A percentile compares a stretch with the other conserved stretches of the same genome.
These are phyloP conservation scores for Teratosphaeria gauchensis DNA, from an alignment of 2,329 filamentous ascomycete species.

Conservation along the genomic window DNA sequence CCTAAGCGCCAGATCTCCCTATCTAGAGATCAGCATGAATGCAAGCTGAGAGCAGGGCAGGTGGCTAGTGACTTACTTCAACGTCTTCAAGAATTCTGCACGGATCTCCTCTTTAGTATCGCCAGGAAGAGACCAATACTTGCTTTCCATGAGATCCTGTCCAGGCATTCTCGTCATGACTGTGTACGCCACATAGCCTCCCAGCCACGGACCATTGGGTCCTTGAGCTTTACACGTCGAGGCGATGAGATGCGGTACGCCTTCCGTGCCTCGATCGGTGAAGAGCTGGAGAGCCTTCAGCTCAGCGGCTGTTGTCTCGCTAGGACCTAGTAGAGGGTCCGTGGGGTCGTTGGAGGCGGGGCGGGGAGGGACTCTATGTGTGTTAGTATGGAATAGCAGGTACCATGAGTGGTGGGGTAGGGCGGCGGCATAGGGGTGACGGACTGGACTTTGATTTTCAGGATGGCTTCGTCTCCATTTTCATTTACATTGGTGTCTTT, in stretches of 20 bases:
- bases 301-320: conserved; percentile 18
- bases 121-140: conserved; percentile 20
- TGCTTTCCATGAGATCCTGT: conserved; percentile 17
- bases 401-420: background rate
- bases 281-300: conserved; percentile 18
- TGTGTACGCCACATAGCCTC: conserved; percentile 20
- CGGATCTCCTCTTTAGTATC: conserved; percentile 13
- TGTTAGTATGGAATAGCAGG: background rate
- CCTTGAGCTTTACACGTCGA: conserved; percentile 13
- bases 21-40: background rate
- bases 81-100: conserved; percentile 11
- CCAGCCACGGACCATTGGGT: conserved; percentile 13
- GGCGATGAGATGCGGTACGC: conserved; percentile 18
- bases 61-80: conserved; percentile 11
- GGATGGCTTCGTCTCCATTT: background rate
- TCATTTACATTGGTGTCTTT: too few relatives aligned
- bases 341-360: conserved; percentile 13
- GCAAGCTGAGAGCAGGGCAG: background rate
- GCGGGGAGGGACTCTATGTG: conserved; percentile 15
- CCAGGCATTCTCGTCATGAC: conserved; percentile 23
- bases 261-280: conserved; percentile 5
- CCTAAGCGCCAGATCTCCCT: conserved; percentile 18
- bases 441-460: conserved; percentile 18
- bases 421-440: background rate
- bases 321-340: conserved; percentile 16